Evolutionary conservation across 2,329 filamentous ascomycete genomes (phyloP), one percentile per base, ranked within the genome.

Genomic region (Exophiala bonariae): DNA sequence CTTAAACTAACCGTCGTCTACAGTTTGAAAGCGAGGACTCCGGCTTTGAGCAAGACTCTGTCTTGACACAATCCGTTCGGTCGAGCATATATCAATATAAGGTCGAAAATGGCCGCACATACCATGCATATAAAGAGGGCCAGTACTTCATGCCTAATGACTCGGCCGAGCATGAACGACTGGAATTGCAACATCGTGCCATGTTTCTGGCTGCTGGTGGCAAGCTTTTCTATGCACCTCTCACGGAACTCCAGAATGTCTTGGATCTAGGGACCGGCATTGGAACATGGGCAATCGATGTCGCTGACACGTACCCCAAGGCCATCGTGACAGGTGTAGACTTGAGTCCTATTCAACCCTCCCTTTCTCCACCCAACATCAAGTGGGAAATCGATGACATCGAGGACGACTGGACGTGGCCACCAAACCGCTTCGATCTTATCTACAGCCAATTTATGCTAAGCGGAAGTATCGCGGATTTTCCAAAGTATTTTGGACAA

Each of bases 131-230:
- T 56, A 63, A 65, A 36, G 60, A 64, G 38, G 69, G 69, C 23
- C 62, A 67, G 56, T 72, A 72, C 44, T 61, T 66, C 14, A 57
- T 70, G 23, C 69, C 69, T 9, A 71, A 71, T 49, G 69, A 72
- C 51, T 63, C 70, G 44, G 59, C 65, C 52, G 68, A 72, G 54
- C 67, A 71, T 54, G 68, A 70, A 44, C 67, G 68, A 17, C 59
- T 70, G 30, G 61, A 64, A 26, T 50, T 72, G 34, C 60, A 66
- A 44, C 68, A 72, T 55, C 65, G 70, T 22, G 35, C 35, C 6
- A 19, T 16, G 11, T 37, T 19, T 37, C 35, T 37, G 10, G 35
- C 35, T 37, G 17, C 30, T n/a, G 46, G 50, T 20, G 48, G 49
- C 9, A 52, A 47, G 34, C 41, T 58, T 9, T 54, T 51, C 42